A percentile compares a stretch with the other conserved stretches of the same genome.
phyloP scores from a whole-genome alignment of 2,329 filamentous ascomycete genomes.

The Colletotrichum plurivorum region DNA sequence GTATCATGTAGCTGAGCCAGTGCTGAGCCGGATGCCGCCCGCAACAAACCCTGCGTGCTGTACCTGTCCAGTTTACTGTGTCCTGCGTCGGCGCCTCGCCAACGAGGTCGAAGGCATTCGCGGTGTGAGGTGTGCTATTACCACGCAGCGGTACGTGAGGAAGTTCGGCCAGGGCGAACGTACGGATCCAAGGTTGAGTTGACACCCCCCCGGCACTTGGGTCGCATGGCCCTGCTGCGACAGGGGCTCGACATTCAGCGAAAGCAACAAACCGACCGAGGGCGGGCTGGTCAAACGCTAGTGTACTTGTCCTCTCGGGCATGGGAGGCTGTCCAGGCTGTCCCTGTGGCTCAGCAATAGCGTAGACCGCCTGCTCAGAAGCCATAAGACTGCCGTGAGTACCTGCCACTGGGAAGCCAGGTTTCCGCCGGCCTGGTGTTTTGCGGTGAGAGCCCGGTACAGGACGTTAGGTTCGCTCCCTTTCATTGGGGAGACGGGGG shows the following conservation, averaged over 20 bases:
- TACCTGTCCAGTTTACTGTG: too few species aligned
- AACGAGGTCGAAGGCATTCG: conserved; percentile 23
- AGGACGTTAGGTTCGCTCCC: conserved; percentile 21
- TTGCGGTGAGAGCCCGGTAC: conserved; percentile 35
- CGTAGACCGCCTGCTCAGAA: conserved; percentile 35
- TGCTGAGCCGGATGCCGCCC: conserved; percentile 11
- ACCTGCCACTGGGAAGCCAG: neutral
- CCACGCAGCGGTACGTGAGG: conserved; percentile 11
- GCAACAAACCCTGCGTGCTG: conserved; percentile 10
- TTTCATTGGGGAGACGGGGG: conserved; percentile 17
- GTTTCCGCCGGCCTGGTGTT: conserved; percentile 33
- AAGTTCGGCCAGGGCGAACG: neutral
- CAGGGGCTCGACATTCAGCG: conserved; percentile 28
- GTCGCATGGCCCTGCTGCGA: conserved; percentile 37
- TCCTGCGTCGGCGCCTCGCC: conserved; percentile 16
- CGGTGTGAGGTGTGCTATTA: conserved; percentile 29
- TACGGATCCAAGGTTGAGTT: conserved; percentile 29
- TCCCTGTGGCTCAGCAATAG: conserved; percentile 34
- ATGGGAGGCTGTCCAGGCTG: conserved; percentile 33
- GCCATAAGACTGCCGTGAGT: neutral
- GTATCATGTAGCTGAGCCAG: neutral
- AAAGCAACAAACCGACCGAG: conserved; percentile 30
- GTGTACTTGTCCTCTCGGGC: conserved; percentile 18
- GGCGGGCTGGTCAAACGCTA: conserved; percentile 37
- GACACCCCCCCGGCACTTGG: conserved; percentile 35